Evolutionary conservation across 2,329 filamentous ascomycete species (phyloP), one percentile per base, ranked within the genome.

Genomic region (Bretziella fagacearum): DNA sequence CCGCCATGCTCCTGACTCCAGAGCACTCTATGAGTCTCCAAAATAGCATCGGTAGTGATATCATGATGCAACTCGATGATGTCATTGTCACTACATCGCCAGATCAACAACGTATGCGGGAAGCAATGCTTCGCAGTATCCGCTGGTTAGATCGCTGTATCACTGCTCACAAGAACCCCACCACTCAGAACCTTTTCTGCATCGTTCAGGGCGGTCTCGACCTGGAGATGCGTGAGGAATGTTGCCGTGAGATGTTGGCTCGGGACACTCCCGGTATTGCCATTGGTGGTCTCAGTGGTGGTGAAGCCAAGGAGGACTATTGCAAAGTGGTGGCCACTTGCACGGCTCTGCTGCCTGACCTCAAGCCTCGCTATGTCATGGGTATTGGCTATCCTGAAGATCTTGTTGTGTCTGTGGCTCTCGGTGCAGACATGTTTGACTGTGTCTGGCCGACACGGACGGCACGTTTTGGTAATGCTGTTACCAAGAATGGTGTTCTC

Each of bases 1-100:
- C 78, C 2, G 89, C 89, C 6, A 96, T 98, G 91, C 77, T 98
- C 8, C 77, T 98, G 40, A 98, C 91, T 0, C 91, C 91, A 0
- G 93, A 98, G 62, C 89, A 96, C 65, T 96, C 91, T 1, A 95
- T 98, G 56, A 81, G 79, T 8, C 71, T 98, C 3, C 91, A 98
- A 61, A 96, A 98, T 63, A 89, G 81, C 47, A 98, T 98, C 57
- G 91, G 91, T 53, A 93, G 85, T 53, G 91, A 98, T 63, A 96
- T 98, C 56, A 95, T 96, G 54, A 98, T 98, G 93, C 93, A 98
- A 64, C 77, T 98, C 3, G 91, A 98, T 67, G 93, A 98, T 62
- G 93, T 98, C 11, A 81, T 98, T 44, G 89, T 86, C 25, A 96
- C 91, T 0, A 98, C 91, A 0, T 95, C 86, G 0, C 89, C 89